Evolutionary conservation across 768 basidiomycete species (phyloP), one percentile per base, ranked within the genome.

Genomic region (Mrakia blollopis): DNA sequence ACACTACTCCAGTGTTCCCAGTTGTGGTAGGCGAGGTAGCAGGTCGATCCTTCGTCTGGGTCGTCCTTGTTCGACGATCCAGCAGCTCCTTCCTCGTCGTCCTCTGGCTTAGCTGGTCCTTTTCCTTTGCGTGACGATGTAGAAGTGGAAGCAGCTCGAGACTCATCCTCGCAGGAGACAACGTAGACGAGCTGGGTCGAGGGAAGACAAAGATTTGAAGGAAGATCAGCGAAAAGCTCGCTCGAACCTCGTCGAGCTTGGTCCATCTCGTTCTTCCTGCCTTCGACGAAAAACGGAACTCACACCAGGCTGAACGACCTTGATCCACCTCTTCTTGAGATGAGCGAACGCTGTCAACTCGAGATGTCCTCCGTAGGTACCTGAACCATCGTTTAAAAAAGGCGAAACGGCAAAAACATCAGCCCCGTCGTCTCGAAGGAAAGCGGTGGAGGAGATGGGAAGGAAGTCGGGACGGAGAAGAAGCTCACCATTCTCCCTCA

Each of bases 1-100:
- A 96, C 92, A n/a, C 91, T 92, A 18, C 92, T 93, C 81, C 94
- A 96, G 82, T 96, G 94, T 81, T 96, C 93, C 92, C 92, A 94
- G 14, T 52, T 73, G 67, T 78, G 77, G 30, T 73, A 78, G 44
- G 77, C 77, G 67, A 78, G 72, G 72, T 78, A 78, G 39, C 62
- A 63, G 9, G 62, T 63, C 28, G 62, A 63, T 37, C 62, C 62
- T 35, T 32, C 62, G 35, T 37, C 62, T 14, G 62, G 62, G 21
- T 63, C 62, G 32, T 73, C 68, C 30, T 69, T 72, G 32, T 71
- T 67, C 50, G 30, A 13, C 47, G 30, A 16, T 41, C 28, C 63
- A 70, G 47, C 47, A 3, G 16, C 47, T 50, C 14, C 16, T 23
- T 76, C 75, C 11, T 74, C 61, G 32, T 54, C 73, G 41, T 63